Evolutionary conservation across 768 basidiomycete genomes (phyloP).

Genomic region (Mycena albidolilacea): DNA sequence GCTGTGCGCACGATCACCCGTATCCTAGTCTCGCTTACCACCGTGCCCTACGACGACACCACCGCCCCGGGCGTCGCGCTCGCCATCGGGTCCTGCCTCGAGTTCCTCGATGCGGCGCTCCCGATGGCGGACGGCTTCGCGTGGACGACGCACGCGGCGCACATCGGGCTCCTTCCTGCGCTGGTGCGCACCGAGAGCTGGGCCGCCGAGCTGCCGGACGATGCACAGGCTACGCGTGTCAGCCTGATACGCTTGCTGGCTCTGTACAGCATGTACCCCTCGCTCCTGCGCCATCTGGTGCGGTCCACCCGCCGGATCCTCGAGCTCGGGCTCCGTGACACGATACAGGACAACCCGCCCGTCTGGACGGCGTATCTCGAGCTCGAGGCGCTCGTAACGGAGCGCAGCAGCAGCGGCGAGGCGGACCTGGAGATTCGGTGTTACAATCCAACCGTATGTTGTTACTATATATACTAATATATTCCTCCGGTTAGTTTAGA

Average conservation of each 20-base stretch:
- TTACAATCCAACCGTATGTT: slow-evolving; percentile 31
- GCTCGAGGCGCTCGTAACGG: slow-evolving; percentile 29
- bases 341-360: slow-evolving; percentile 27
- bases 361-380: slow-evolving; percentile 29
- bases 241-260: slow-evolving; percentile 32
- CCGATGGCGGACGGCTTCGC: slow-evolving; percentile 33
- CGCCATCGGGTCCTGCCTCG: slow-evolving; percentile 30
- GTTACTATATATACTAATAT: background rate
- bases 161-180: slow-evolving; percentile 35
- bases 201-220: slow-evolving; percentile 34
- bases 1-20: slow-evolving; percentile 36
- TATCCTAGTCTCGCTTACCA: slow-evolving; percentile 35
- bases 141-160: slow-evolving; percentile 38
- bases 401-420: slow-evolving; percentile 25
- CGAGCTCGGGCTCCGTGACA: slow-evolving; percentile 31
- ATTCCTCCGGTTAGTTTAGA: background rate
- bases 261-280: slow-evolving; percentile 38
- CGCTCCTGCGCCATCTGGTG: slow-evolving; percentile 30
- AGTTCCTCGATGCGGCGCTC: slow-evolving; percentile 28
- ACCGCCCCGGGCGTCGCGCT: slow-evolving; percentile 32
- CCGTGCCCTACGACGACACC: slow-evolving; percentile 24
- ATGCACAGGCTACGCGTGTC: slow-evolving; percentile 12
- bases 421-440: slow-evolving; percentile 26
- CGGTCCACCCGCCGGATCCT: slow-evolving; percentile 13
- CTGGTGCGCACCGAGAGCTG: slow-evolving; percentile 35